Evolutionary conservation across 208 protist genomes (phyloP), one percentile per base, ranked within the genome.

Genomic region (Leishmania aethiopica): DNA sequence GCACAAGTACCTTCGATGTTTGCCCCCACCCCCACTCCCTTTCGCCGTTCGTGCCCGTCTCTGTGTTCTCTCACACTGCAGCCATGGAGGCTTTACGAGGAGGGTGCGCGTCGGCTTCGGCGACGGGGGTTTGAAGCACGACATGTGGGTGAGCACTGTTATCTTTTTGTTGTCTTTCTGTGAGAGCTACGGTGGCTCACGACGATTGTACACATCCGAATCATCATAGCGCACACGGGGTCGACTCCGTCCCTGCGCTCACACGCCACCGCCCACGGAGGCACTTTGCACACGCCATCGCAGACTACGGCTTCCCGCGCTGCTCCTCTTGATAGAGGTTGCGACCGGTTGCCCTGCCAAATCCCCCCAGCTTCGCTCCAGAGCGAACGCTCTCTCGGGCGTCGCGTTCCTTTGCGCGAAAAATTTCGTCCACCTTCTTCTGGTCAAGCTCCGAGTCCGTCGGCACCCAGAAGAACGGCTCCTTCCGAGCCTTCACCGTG

Each of bases 381-480:
- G 87, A 91, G 25, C 90, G 86, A 28, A 71, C 80, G 45, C 75
- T 70, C 77, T 96, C 92, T 37, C 86, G 86, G 51, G 84, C 83
- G 75, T 96, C 93, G 6, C 88, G 89, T 84, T 97, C 95, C 88
- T 92, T 96, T 15, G 92, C 88, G 42, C 86, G 87, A 51, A 98
- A 89, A 86, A 96, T 87, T 75, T 95, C 95, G 77, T 97, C 95
- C 71, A 96, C 95, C 80, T 91, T 96, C 77, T 94, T 91, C 85
- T 98, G 95, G 47, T 95, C 80, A 32, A 98, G 77, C 86, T 98
- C 93, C 57, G 89, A 78, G 59, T 95, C 95, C 1, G 92, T 95
- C 55, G 95, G 95, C 42, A 98, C 92, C 95, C 95, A 98, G 84
- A 96, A 98, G 87, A 96, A 98, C 11, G 95, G 93, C 80, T 96